Percentiles rank a stretch among this genome's conserved stretches.
phyloP scores from a whole-genome alignment of 2,329 filamentous ascomycete genomes.

The Fusarium duplospermum region DNA sequence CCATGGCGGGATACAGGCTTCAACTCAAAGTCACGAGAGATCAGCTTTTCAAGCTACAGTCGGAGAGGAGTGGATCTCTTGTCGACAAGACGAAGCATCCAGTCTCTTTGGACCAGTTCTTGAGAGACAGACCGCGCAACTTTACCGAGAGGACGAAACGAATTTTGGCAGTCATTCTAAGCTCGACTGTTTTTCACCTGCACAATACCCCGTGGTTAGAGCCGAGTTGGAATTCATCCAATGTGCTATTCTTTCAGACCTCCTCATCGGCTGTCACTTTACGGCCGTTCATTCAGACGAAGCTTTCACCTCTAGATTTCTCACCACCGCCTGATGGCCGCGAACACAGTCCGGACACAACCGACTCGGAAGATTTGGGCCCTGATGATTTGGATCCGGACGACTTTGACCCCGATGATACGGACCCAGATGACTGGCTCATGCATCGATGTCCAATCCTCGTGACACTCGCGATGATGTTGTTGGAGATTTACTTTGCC shows the following conservation, averaged over 20 bases:
- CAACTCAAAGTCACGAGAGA: conserved; percentile 10
- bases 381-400: conserved; percentile 10
- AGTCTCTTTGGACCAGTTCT: conserved; percentile 4
- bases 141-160: conserved; percentile 24
- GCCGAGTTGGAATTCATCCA: conserved; percentile 8
- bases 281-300: conserved; percentile 10
- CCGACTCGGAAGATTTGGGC: not conserved
- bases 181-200: conserved; percentile 14
- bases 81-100: not conserved
- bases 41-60: conserved; percentile 15
- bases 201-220: conserved; percentile 17
- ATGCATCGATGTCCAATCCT: conserved; percentile 8
- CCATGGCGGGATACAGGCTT: conserved; percentile 3
- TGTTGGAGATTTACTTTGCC: conserved; percentile 17
- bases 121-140: not conserved
- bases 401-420: not conserved
- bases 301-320: not conserved
- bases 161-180: conserved; percentile 17
- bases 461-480: conserved; percentile 11
- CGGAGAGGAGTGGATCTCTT: not conserved
- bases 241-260: conserved; percentile 10
- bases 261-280: not conserved
- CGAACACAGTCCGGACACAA: not conserved
- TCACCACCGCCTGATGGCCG: not conserved
- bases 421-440: not conserved